Conservation (phyloP, 225 moss, liverwort and hornwort genomes). For the Polytrichum commune region DNA sequence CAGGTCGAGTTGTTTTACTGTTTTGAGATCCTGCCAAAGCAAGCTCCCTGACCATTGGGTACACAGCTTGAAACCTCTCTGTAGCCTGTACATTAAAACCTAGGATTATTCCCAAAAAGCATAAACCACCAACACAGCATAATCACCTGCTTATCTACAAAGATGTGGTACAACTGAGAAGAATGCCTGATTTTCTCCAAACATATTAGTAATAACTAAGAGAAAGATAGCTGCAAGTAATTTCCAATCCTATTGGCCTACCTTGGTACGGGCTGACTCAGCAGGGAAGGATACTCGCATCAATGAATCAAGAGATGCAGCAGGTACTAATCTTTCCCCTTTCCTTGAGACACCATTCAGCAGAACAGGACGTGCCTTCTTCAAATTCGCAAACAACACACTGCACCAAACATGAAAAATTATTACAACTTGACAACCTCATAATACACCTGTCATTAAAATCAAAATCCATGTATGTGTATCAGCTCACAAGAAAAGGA, state of each 20-base stretch:
- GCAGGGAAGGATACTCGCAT: slow-evolving; percentile 67
- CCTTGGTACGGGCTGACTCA: slow-evolving; percentile 81
- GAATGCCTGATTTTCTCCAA: too few species aligned
- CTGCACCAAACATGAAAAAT: slow-evolving; percentile 21
- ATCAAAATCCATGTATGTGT: too few species aligned
- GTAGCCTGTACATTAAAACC: slow-evolving; percentile 52
- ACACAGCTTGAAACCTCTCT: slow-evolving; percentile 81
- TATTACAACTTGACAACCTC: too few species aligned
- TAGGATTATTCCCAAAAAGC: neutral
- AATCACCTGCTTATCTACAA: too few species aligned
- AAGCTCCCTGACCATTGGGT: slow-evolving; percentile 84
- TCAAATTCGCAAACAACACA: slow-evolving; percentile 67
- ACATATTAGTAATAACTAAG: too few species aligned
- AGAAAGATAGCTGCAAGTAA: neutral
- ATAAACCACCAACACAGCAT: too few species aligned
- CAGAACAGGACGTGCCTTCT: slow-evolving; percentile 73
- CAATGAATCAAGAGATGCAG: slow-evolving; percentile 62
- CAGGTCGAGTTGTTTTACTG: slow-evolving; percentile 79
- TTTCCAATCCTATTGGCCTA: slow-evolving; percentile 10
- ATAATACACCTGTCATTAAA: too few species aligned
- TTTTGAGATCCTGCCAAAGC: slow-evolving; percentile 60
- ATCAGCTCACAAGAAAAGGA: too few species aligned
- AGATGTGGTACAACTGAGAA: too few species aligned
- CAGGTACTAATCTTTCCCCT: slow-evolving; percentile 91
- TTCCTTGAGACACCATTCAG: slow-evolving; percentile 80